Percentiles rank a stretch among this genome's conserved stretches.
Evolutionary conservation across 768 basidiomycete genomes (phyloP).

Genomic region (Lactarius sp.): DNA sequence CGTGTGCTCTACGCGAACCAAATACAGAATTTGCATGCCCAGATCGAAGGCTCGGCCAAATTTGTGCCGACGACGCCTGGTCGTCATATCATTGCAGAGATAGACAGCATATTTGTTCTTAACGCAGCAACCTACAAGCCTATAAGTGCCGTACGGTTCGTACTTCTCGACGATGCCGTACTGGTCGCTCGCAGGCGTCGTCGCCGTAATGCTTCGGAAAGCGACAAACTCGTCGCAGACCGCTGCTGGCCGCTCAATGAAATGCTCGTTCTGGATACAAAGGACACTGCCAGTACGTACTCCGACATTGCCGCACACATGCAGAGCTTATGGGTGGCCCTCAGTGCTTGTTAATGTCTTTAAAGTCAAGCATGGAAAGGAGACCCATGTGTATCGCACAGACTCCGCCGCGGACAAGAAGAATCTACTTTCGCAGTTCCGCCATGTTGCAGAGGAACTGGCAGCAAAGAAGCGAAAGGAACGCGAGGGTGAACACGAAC

Average conservation of each 20-base stretch:
- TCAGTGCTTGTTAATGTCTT: conserved; percentile 90
- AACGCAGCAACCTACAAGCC: conserved; percentile 96
- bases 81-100: conserved; percentile 84
- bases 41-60: conserved; percentile 92
- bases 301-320: neutral
- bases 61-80: conserved; percentile 90
- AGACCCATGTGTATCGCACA: conserved; percentile 90
- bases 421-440: conserved; percentile 74
- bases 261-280: conserved; percentile 92
- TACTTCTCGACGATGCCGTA: conserved; percentile 87
- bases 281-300: conserved; percentile 76
- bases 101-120: conserved; percentile 74
- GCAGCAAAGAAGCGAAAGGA: conserved; percentile 86
- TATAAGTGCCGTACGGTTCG: conserved; percentile 80
- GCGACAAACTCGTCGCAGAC: conserved; percentile 84
- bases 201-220: conserved; percentile 52
- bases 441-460: conserved; percentile 90
- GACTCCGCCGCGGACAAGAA: conserved; percentile 83
- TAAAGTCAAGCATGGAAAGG: conserved; percentile 90
- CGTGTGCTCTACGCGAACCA: conserved; percentile 92
- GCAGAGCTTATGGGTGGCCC: neutral
- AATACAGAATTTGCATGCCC: conserved; percentile 83
- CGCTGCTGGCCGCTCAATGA: conserved; percentile 91
- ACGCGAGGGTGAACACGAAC: conserved; percentile 88
- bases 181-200: conserved; percentile 78